Percentiles rank a stretch among this genome's conserved stretches.
Evolutionary conservation across 2,329 filamentous ascomycete species (phyloP).

Genomic region (Zymoseptoria ardabiliae): DNA sequence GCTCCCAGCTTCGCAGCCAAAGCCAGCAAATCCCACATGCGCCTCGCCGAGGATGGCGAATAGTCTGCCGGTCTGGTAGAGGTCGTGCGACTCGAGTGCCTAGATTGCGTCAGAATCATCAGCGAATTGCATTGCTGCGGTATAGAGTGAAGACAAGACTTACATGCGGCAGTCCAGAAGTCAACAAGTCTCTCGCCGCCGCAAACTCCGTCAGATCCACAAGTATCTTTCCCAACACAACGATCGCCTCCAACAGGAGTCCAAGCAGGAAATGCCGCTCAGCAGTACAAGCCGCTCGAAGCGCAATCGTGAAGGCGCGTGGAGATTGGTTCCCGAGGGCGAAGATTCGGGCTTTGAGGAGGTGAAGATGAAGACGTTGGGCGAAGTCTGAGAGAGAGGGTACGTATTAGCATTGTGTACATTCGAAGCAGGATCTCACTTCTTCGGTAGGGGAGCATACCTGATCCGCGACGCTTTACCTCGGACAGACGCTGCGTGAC

Average conservation of each 20-base stretch:
- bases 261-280: conserved; percentile 62
- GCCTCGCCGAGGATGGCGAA: conserved; percentile 69
- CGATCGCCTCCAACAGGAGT: conserved; percentile 65
- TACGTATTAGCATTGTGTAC: too few species aligned
- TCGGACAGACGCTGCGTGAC: conserved; percentile 47
- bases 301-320: conserved; percentile 66
- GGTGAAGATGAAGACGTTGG: conserved; percentile 62
- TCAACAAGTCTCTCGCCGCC: conserved; percentile 57
- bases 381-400: too few species aligned
- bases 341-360: conserved; percentile 65
- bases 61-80: conserved; percentile 54
- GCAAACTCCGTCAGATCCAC: conserved; percentile 63
- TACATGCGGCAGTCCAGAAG: conserved; percentile 65
- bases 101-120: conserved; percentile 12
- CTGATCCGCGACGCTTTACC: conserved; percentile 34
- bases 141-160: conserved; percentile 6
- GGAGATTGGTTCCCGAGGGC: conserved; percentile 61
- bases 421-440: neutral
- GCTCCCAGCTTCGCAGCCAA: conserved; percentile 29
- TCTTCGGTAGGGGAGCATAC: conserved; percentile 1
- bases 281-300: conserved; percentile 68
- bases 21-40: conserved; percentile 67
- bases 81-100: conserved; percentile 60
- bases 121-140: neutral
- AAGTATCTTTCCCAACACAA: conserved; percentile 60